These are phyloP conservation scores for Paramecium caudatum DNA, from an alignment of 73 alveolate genomes.

Conservation along the genomic window DNA sequence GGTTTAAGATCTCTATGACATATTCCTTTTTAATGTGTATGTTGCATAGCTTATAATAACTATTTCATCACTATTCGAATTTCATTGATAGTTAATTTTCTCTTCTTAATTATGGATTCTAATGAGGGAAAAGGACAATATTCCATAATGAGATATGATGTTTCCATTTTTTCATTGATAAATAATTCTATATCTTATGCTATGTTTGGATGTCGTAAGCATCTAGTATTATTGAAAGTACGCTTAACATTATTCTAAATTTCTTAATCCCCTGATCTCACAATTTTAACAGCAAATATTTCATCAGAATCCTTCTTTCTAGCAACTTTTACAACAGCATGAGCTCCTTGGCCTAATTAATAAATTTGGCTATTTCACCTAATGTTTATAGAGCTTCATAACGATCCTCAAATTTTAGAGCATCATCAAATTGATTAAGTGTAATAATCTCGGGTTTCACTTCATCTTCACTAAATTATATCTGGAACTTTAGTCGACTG, in stretches of 20 bases:
- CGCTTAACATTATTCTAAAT: conserved; percentile 59
- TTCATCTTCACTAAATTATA: conserved; percentile 8
- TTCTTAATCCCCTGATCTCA: conserved; percentile 77
- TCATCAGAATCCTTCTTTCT: conserved; percentile 62
- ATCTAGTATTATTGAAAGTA: conserved; percentile 63
- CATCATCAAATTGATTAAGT: conserved; percentile 28
- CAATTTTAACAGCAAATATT: conserved; percentile 73
- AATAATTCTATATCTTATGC: conserved; percentile 66
- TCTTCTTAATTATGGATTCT: conserved; percentile 19
- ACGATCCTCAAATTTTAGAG: conserved; percentile 47
- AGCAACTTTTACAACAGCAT: conserved; percentile 69
- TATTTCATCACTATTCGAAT: conserved; percentile 45
- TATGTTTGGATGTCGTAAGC: conserved; percentile 64
- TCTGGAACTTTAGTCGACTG: conserved; percentile 27
- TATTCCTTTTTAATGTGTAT: conserved; percentile 70
- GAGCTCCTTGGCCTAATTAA: conserved; percentile 73
- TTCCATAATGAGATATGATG: conserved; percentile 71
- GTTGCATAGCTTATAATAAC: conserved; percentile 57
- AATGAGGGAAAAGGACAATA: conserved; percentile 74
- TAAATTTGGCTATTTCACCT: background rate
- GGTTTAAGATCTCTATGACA: conserved; percentile 77
- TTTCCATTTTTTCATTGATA: conserved; percentile 75
- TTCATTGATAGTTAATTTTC: conserved; percentile 39
- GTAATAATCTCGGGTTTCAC: conserved; percentile 50
- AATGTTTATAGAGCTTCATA: conserved; percentile 38